These are phyloP conservation scores for Nicotiana otophora DNA, from an alignment of 257 asterid genomes.

Conservation along the genomic window DNA sequence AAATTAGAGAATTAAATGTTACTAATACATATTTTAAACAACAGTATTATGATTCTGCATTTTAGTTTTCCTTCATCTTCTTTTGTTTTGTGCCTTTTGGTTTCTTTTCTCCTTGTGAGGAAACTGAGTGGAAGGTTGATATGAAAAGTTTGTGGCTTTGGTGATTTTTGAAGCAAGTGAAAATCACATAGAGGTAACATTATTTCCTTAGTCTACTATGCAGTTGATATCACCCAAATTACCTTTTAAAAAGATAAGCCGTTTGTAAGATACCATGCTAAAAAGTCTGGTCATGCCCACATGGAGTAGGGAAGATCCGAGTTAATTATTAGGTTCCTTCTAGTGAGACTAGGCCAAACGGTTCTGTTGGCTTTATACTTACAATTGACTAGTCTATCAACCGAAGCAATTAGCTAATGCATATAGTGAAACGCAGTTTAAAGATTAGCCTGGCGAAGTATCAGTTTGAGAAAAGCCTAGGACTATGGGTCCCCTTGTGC, in stretches of 20 bases:
- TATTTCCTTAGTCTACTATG: background rate
- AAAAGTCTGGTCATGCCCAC: background rate
- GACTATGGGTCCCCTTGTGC: background rate
- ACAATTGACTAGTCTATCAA: background rate
- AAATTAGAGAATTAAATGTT: background rate
- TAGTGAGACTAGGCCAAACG: background rate
- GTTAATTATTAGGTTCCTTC: background rate
- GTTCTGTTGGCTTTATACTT: background rate
- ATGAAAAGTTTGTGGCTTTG: background rate
- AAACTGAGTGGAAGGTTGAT: background rate
- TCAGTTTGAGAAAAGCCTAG: background rate
- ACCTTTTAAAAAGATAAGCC: too few relatives aligned
- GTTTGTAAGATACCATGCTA: background rate
- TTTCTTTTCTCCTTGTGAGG: background rate
- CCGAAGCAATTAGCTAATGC: background rate
- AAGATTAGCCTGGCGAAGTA: background rate
- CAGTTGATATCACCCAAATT: background rate
- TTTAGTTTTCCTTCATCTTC: background rate
- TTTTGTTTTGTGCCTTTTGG: background rate
- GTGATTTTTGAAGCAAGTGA: background rate
- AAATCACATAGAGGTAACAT: background rate
- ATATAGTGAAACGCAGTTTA: background rate
- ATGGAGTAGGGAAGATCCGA: background rate
- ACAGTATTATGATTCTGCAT: background rate
- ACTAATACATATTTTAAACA: background rate